Evolutionary conservation across 1,284 basidiomycete genomes (phyloP).

Genomic region (Fistulina hepatica): DNA sequence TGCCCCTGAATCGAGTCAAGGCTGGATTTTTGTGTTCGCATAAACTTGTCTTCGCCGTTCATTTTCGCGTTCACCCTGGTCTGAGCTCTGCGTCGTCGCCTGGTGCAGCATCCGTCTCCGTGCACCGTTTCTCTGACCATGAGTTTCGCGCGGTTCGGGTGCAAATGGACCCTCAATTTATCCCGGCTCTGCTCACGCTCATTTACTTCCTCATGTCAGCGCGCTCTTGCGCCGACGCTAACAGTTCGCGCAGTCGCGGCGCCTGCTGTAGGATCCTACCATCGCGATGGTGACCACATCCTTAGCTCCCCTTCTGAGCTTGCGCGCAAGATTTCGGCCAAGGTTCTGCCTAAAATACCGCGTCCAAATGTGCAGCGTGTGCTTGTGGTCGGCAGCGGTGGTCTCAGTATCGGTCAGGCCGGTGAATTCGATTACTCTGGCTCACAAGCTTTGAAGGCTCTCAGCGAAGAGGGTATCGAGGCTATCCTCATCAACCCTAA

Average conservation of each 20-base stretch:
- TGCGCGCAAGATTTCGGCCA: conserved; percentile 83
- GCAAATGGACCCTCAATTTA: conserved; percentile 24
- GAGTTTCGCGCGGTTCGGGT: conserved; percentile 30
- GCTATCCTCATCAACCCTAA: conserved; percentile 97
- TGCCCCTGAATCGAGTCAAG: no score
- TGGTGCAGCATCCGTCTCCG: no score
- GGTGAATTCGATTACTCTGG: conserved; percentile 99
- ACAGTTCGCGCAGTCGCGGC: conserved; percentile 60
- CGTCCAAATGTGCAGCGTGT: conserved; percentile 92
- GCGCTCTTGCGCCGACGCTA: conserved; percentile 28
- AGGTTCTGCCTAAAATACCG: conserved; percentile 79
- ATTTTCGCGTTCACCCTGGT: no score
- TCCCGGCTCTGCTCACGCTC: conserved; percentile 15
- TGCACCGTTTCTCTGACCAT: no score
- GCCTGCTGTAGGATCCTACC: conserved; percentile 69
- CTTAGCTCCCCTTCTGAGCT: conserved; percentile 89
- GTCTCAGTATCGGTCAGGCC: conserved; percentile 95
- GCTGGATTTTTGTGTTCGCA: no score
- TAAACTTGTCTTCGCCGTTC: no score
- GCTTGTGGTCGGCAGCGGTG: conserved; percentile 92
- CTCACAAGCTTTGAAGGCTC: conserved; percentile 97
- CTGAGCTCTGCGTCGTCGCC: no score
- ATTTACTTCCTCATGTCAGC: conserved; percentile 11
- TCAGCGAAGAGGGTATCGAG: conserved; percentile 90
- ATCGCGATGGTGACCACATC: conserved; percentile 68